A percentile compares a stretch with the other conserved stretches of the same genome.
Evolutionary conservation across 805 yeast species (phyloP).

Genomic region (Monosporozyma solicola): DNA sequence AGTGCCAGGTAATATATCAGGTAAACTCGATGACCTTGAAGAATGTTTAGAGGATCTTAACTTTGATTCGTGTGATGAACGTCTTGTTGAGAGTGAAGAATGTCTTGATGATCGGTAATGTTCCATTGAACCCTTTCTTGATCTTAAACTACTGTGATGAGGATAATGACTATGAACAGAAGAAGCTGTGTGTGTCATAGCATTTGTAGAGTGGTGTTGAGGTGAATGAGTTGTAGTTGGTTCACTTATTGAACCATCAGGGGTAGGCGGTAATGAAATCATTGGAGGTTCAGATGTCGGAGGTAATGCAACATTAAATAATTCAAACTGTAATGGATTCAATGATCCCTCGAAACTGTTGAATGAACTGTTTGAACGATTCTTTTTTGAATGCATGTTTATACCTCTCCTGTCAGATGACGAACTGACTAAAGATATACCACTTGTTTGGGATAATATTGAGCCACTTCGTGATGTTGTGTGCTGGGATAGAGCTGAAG

Average conservation of each 20-base stretch:
- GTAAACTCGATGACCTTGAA: constrained; percentile 1
- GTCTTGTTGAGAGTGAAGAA: background rate
- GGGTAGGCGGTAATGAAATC: constrained; percentile 37
- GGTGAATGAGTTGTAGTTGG: background rate
- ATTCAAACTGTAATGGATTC: constrained; percentile 6
- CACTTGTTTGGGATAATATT: constrained; percentile 7
- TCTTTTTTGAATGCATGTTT: background rate
- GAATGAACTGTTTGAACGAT: background rate
- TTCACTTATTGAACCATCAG: constrained; percentile 6
- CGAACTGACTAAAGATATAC: constrained; percentile 26
- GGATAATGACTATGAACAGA: background rate
- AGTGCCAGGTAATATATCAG: background rate
- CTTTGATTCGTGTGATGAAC: background rate
- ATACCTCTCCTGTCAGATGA: constrained; percentile 26
- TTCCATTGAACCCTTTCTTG: constrained; percentile 2
- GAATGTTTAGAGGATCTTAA: background rate
- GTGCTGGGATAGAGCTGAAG: constrained; percentile 30
- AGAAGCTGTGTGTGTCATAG: background rate
- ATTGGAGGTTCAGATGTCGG: constrained; percentile 49
- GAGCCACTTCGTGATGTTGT: background rate
- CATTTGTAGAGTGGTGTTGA: background rate
- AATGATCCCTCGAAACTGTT: background rate
- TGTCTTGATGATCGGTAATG: background rate
- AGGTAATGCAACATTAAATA: constrained; percentile 36
- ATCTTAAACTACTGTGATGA: background rate